Evolutionary conservation across 805 yeast species (phyloP), one percentile per base, ranked within the genome.

Genomic region (Candida pini): DNA sequence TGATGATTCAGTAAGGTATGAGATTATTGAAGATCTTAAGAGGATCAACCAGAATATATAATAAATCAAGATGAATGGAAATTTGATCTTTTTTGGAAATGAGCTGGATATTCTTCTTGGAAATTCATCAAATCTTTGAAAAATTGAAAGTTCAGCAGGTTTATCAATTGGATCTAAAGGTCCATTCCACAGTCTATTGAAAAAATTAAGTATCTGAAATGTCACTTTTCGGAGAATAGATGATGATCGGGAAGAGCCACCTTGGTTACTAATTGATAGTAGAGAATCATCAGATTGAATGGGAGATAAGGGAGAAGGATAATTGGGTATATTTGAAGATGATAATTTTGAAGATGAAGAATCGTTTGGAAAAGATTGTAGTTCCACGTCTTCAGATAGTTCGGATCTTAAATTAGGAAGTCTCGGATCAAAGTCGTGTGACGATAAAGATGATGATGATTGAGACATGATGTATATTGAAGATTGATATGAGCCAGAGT

Each of bases 131-230:
- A 73, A 38, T 17, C 38, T 49, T 27, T 38, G 52, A 7, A 48
- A 26, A 30, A 40, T 41, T 3, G 56, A 53, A 25, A 68, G 58
- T 3, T 40, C 37, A 2, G 81, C 78, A 3, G 76, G 70, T 1
- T 57, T 61, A 45, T 78, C 84, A 14, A 40, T 38, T 1, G 75
- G 68, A 3, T 46, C 43, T 2, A 40, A 47, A 0, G 87, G 86
- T 1, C 88, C 86, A n/a, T 58, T 35, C 80, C 83, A 73, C 2
- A 73, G 17, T 15, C 44, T 48, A 14, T 19, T 9, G n/a, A 39
- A 25, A 18, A 48, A 48, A 13, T 30, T 18, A 5, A 24, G n/a
- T n/a, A n/a, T n/a, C n/a, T n/a, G n/a, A n/a, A n/a, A n/a, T n/a
- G n/a, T n/a, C n/a, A n/a, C n/a, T n/a, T n/a, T n/a, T n/a, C n/a